phyloP scores from a whole-genome alignment of 1,284 basidiomycete species.

The Kwoniella shivajii region DNA sequence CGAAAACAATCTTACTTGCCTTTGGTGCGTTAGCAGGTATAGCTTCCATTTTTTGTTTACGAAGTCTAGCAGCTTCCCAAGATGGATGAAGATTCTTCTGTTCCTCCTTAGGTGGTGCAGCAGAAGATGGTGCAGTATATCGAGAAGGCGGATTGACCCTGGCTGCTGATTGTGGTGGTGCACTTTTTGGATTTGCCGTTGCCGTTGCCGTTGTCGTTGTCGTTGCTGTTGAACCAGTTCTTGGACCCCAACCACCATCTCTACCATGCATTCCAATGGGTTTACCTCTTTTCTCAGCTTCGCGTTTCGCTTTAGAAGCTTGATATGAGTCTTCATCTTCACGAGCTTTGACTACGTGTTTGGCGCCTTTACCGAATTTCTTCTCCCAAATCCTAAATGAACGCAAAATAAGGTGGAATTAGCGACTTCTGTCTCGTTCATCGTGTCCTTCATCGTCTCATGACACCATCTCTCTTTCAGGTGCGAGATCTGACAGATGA shows the following conservation, averaged over 20 bases:
- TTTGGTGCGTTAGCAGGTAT: conserved; percentile 49
- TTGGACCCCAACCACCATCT: conserved; percentile 21
- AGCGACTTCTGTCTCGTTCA: too few species aligned
- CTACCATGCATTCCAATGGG: conserved; percentile 22
- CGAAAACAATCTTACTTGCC: conserved; percentile 59
- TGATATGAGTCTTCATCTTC: conserved; percentile 31
- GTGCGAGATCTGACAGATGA: too few species aligned
- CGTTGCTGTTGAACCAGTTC: conserved; percentile 18
- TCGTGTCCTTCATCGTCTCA: too few species aligned
- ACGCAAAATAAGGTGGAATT: background rate
- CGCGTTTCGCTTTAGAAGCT: conserved; percentile 13
- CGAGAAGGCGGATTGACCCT: background rate
- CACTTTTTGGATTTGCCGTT: background rate
- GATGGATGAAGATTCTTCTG: conserved; percentile 75
- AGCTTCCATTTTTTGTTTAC: conserved; percentile 62
- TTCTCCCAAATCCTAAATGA: conserved; percentile 88
- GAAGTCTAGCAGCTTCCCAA: conserved; percentile 84
- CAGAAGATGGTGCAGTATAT: background rate
- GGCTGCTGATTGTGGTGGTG: background rate
- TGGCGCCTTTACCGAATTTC: conserved; percentile 87
- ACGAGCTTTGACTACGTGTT: conserved; percentile 75
- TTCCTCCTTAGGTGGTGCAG: conserved; percentile 14
- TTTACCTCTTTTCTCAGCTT: conserved; percentile 16
- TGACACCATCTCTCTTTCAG: too few species aligned
- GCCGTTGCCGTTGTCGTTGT: conserved; percentile 11